Evolutionary conservation across 371 early-diverging fungal genomes (phyloP).

Genomic region (Apophysomyces sp.): DNA sequence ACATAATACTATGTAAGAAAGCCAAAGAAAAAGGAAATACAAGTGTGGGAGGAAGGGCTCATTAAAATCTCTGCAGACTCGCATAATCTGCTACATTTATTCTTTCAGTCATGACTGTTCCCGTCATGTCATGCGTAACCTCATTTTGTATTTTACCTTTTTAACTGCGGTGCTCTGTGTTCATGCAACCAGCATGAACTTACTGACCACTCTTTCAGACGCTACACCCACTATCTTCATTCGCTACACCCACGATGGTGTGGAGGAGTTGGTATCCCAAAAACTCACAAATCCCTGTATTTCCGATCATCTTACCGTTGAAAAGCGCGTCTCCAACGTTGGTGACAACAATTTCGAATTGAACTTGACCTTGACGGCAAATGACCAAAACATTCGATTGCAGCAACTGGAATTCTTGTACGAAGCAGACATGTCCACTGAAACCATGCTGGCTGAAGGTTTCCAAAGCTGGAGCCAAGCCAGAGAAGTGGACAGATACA

Average conservation of each 20-base stretch:
- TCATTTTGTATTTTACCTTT: not conserved
- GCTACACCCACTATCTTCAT: not conserved
- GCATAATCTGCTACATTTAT: no score
- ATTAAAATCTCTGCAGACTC: no score
- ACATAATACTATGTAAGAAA: no score
- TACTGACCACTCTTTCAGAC: not conserved
- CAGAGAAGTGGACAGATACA: slow-evolving; percentile 27
- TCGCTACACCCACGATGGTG: not conserved
- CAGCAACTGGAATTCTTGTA: slow-evolving; percentile 16
- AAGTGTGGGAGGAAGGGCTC: no score
- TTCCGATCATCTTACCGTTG: not conserved
- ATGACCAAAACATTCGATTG: slow-evolving; percentile 2
- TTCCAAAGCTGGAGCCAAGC: slow-evolving; percentile 47
- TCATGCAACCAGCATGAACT: not conserved
- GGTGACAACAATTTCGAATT: slow-evolving; percentile 7
- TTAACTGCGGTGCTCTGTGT: not conserved
- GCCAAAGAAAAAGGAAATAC: no score
- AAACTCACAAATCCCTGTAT: not conserved
- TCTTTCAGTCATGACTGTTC: no score
- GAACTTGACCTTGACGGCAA: not conserved
- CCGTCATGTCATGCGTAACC: not conserved
- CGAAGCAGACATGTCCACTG: slow-evolving; percentile 14
- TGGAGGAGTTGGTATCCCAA: not conserved
- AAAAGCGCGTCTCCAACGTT: not conserved
- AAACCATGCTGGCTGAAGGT: slow-evolving; percentile 41